Evolutionary conservation across 2,329 filamentous ascomycete genomes (phyloP).

Genomic region (Dactylellina sp.): DNA sequence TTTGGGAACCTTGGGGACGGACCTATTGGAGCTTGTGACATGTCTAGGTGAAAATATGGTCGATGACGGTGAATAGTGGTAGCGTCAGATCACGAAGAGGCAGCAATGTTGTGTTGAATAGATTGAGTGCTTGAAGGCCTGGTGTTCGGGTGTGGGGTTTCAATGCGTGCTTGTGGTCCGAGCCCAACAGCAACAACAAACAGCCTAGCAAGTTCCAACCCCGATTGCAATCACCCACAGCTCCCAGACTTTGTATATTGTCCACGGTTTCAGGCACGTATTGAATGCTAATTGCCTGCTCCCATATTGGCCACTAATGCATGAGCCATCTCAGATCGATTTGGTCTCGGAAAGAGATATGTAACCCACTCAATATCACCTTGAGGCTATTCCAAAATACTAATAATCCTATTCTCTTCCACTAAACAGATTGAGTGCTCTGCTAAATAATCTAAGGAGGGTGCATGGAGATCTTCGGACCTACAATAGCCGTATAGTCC

Average conservation of each 20-base stretch:
- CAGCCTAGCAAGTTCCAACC: background rate
- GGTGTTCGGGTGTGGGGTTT: background rate
- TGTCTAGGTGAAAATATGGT: constrained; percentile 20
- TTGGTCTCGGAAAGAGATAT: constrained; percentile 22
- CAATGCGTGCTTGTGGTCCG: no score
- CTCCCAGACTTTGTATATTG: no score
- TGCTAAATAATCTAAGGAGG: constrained; percentile 56
- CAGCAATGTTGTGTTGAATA: background rate
- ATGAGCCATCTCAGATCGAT: background rate
- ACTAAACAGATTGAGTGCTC: constrained; percentile 58
- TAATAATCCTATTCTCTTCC: constrained; percentile 7
- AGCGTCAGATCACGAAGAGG: constrained; percentile 5
- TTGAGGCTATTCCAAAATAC: background rate
- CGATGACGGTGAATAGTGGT: background rate
- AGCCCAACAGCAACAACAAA: no score
- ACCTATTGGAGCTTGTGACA: constrained; percentile 58
- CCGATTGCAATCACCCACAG: background rate
- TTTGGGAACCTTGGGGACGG: background rate
- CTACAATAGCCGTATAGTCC: constrained; percentile 58
- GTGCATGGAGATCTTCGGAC: constrained; percentile 57
- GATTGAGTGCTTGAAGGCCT: no score
- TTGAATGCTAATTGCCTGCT: no score
- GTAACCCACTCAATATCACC: background rate
- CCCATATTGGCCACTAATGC: background rate
- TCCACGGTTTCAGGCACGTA: no score